Evolutionary conservation across 179 eudicot species (phyloP).

Genomic region (Silene vulgaris): DNA sequence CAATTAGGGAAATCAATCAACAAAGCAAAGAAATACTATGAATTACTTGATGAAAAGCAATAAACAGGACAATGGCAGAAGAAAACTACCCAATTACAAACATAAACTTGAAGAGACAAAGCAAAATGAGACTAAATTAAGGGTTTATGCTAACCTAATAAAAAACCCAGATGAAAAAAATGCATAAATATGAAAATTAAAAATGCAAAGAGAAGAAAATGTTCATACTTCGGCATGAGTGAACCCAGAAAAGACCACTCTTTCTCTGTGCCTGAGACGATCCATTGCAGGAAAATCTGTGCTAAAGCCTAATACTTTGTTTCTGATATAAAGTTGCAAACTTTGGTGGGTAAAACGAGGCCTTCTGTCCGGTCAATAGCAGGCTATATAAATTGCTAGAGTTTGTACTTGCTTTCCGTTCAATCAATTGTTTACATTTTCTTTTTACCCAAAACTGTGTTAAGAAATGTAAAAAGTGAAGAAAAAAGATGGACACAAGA

Average conservation of each 20-base stretch:
- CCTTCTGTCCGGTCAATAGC: background rate
- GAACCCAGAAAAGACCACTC: slow-evolving; percentile 52
- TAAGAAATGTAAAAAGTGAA: too few species aligned
- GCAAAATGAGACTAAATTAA: background rate
- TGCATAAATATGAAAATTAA: slow-evolving; percentile 4
- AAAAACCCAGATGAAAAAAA: slow-evolving; percentile 15
- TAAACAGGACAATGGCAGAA: background rate
- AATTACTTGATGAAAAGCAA: background rate
- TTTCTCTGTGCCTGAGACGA: slow-evolving; percentile 58
- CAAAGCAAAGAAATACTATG: background rate
- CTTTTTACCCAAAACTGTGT: too few species aligned
- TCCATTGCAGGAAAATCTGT: slow-evolving; percentile 38
- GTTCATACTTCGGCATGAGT: slow-evolving; percentile 48
- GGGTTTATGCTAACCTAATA: background rate
- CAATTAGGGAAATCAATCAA: background rate
- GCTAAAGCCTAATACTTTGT: background rate
- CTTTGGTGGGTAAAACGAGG: background rate
- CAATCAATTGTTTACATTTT: too few species aligned
- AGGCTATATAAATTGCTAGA: too few species aligned
- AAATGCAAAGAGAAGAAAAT: slow-evolving; percentile 5
- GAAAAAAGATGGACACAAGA: too few species aligned
- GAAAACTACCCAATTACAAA: background rate
- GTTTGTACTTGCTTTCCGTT: too few species aligned
- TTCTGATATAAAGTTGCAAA: background rate
- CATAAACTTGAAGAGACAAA: background rate